Evolutionary conservation across 2,329 filamentous ascomycete genomes (phyloP).

Genomic region (Phialocephala sp.): DNA sequence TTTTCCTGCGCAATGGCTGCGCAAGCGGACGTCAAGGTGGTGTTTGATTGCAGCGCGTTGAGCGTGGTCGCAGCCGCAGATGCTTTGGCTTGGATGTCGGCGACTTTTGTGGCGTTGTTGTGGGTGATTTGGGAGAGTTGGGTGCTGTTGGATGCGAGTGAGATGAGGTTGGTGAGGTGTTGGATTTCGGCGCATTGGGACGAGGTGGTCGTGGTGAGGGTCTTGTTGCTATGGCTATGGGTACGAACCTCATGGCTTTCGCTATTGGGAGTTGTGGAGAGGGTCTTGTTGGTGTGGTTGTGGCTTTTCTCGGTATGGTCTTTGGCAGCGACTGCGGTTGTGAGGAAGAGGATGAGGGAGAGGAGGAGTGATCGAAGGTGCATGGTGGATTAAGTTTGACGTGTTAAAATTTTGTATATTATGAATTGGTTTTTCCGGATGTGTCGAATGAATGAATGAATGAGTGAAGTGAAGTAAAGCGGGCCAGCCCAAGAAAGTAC

Average conservation of each 20-base stretch:
- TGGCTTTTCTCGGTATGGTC: slow-evolving; percentile 22
- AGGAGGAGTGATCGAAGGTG: slow-evolving; percentile 35
- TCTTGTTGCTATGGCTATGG: slow-evolving; percentile 37
- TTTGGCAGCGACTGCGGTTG: slow-evolving; percentile 40
- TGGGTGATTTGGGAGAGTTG: slow-evolving; percentile 43
- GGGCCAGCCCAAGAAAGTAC: slow-evolving; percentile 24
- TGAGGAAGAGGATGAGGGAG: slow-evolving; percentile 33
- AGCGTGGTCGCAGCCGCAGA: slow-evolving; percentile 41
- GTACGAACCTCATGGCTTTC: too few species aligned
- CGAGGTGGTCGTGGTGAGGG: slow-evolving; percentile 36
- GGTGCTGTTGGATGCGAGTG: slow-evolving; percentile 46
- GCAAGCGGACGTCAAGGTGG: slow-evolving; percentile 46
- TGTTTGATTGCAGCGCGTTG: slow-evolving; percentile 44
- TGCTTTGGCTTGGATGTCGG: slow-evolving; percentile 47
- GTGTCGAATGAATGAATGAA: slow-evolving; percentile 2
- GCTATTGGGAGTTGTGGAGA: slow-evolving; percentile 28
- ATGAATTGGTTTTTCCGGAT: slow-evolving; percentile 2
- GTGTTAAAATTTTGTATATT: neutral
- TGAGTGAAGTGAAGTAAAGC: slow-evolving; percentile 13
- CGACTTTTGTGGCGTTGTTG: slow-evolving; percentile 46
- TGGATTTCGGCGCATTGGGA: slow-evolving; percentile 44
- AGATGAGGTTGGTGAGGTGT: slow-evolving; percentile 41
- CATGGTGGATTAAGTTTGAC: slow-evolving; percentile 36
- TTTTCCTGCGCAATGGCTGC: slow-evolving; percentile 37
- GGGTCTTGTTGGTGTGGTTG: slow-evolving; percentile 35